Percentiles rank a stretch among this genome's conserved stretches.
Evolutionary conservation across 208 protist species (phyloP).

Genomic region (Borovskyia barvae): DNA sequence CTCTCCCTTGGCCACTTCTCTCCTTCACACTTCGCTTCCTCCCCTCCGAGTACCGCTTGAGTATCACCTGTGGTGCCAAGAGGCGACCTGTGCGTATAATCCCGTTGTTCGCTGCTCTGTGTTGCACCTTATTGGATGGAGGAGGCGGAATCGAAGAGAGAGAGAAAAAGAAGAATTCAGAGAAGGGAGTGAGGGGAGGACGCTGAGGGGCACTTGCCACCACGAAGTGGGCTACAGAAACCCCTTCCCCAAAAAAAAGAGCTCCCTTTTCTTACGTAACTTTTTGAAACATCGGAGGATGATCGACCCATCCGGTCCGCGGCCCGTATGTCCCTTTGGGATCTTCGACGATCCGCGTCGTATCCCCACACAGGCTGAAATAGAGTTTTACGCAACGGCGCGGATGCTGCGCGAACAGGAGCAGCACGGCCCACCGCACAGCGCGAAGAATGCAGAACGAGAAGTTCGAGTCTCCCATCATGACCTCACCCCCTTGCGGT

Average conservation of each 20-base stretch:
- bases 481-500: too few relatives aligned
- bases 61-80: neutral
- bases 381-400: neutral
- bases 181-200: too few relatives aligned
- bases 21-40: neutral
- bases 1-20: neutral
- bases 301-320: neutral
- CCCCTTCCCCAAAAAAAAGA: neutral
- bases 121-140: neutral
- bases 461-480: neutral
- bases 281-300: neutral
- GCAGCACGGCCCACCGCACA: neutral
- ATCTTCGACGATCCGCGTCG: constrained; percentile 1
- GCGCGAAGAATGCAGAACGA: too few relatives aligned
- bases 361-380: constrained; percentile 1
- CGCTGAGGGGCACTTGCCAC: neutral
- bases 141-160: too few relatives aligned
- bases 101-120: neutral
- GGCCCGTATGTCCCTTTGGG: neutral
- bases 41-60: neutral
- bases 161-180: too few relatives aligned
- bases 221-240: neutral
- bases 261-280: neutral
- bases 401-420: neutral
- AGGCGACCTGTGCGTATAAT: neutral